These are phyloP conservation scores for Tetraselmis chui DNA, from an alignment of 139 green algal genomes.

Conservation along the genomic window DNA sequence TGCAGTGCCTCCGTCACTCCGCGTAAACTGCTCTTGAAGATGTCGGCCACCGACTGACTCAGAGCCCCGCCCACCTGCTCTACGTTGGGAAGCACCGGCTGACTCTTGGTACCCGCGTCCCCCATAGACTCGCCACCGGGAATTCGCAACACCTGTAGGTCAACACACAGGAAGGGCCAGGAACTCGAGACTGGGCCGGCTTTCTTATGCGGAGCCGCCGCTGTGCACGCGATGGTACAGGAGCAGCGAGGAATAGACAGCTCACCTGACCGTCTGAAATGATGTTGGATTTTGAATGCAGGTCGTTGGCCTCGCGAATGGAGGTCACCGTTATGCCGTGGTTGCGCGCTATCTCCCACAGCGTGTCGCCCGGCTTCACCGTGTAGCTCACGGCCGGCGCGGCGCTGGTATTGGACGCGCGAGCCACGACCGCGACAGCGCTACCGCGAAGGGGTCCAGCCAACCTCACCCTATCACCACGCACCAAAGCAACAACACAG, in stretches of 20 bases:
- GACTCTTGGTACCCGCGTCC: not conserved
- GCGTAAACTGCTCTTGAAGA: not conserved
- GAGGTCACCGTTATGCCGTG: not conserved
- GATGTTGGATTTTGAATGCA: not conserved
- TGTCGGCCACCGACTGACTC: not conserved
- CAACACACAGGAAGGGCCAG: no score
- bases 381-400: not conserved
- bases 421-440: not conserved
- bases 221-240: no score
- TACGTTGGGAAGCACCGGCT: not conserved
- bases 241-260: no score
- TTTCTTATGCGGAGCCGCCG: no score
- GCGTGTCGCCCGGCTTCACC: not conserved
- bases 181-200: no score
- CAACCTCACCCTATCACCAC: no score
- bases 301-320: not conserved
- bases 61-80: not conserved
- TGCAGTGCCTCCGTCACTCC: not conserved
- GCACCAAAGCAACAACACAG: no score
- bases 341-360: not conserved
- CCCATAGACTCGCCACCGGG: not conserved
- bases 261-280: not conserved
- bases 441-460: no score
- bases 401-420: not conserved
- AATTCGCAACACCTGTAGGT: not conserved